Percentiles rank a stretch among this genome's conserved stretches.
These are phyloP conservation scores for Fraxinus nigra DNA, from an alignment of 305 asterid species.

Conservation along the genomic window DNA sequence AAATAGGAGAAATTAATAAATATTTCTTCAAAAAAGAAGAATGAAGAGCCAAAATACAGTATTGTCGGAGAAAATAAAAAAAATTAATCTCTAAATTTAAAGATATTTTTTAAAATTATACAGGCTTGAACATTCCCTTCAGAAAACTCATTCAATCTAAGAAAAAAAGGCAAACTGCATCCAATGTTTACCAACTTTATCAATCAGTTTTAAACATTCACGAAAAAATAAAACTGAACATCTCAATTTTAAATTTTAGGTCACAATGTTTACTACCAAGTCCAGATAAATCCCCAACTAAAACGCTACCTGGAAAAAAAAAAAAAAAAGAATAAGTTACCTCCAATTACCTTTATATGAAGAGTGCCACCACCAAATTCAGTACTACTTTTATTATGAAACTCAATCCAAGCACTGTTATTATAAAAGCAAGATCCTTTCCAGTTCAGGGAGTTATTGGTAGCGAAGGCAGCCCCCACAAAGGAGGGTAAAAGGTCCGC, in stretches of 20 bases:
- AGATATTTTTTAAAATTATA: background rate
- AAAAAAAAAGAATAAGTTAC: background rate
- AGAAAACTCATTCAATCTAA: background rate
- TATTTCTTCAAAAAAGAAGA: background rate
- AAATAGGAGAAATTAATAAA: background rate
- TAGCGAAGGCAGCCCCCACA: constrained; percentile 62
- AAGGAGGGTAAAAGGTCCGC: constrained; percentile 82
- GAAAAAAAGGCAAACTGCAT: background rate
- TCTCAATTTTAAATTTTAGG: background rate
- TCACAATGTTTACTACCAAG: background rate
- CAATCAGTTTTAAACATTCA: constrained; percentile 11
- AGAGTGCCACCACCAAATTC: constrained; percentile 92
- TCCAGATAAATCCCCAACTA: background rate
- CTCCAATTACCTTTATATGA: constrained; percentile 60
- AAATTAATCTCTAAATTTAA: background rate
- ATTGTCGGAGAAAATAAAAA: background rate
- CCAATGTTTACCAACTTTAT: background rate
- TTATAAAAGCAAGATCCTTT: constrained; percentile 87
- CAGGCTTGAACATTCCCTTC: background rate
- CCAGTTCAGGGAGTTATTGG: constrained; percentile 48
- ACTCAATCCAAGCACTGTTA: constrained; percentile 77
- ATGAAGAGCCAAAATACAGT: background rate
- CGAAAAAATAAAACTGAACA: background rate
- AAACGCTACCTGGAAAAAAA: background rate
- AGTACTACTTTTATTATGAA: constrained; percentile 59